These are phyloP conservation scores for Arabidopsis hybrid DNA, from an alignment of 441 rosid species.

Conservation along the genomic window DNA sequence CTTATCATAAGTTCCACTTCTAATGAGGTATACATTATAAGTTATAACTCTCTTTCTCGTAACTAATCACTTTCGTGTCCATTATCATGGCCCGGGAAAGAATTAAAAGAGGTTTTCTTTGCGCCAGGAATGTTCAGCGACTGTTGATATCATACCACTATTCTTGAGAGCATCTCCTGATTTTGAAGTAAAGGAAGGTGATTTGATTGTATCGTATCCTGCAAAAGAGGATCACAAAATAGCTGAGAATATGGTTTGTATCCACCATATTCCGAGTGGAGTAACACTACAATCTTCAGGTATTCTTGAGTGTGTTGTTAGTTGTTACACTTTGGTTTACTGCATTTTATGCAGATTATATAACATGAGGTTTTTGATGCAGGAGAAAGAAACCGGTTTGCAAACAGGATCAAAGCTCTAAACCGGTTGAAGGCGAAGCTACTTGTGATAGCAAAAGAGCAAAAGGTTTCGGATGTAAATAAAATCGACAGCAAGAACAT, in stretches of 20 bases:
- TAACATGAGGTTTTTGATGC: slow-evolving; percentile 17
- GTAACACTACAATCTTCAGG: slow-evolving; percentile 71
- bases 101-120: slow-evolving; percentile 19
- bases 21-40: slow-evolving; percentile 50
- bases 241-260: slow-evolving; percentile 44
- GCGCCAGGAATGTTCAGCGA: slow-evolving; percentile 55
- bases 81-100: background rate
- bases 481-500: slow-evolving; percentile 48
- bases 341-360: slow-evolving; percentile 5
- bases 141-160: slow-evolving; percentile 70
- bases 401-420: slow-evolving; percentile 70
- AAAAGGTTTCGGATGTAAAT: slow-evolving; percentile 45
- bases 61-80: background rate
- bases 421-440: slow-evolving; percentile 74
- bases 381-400: slow-evolving; percentile 79
- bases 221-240: slow-evolving; percentile 37
- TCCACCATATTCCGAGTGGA: slow-evolving; percentile 76
- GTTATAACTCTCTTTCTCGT: slow-evolving; percentile 14
- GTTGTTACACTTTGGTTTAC: background rate
- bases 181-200: slow-evolving; percentile 61
- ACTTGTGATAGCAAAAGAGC: slow-evolving; percentile 63
- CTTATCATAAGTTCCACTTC: slow-evolving; percentile 51
- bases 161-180: slow-evolving; percentile 65
- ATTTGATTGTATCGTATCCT: slow-evolving; percentile 53
- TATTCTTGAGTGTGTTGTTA: slow-evolving; percentile 25